A percentile compares a stretch with the other conserved stretches of the same genome.
These are phyloP conservation scores for Clarireedia sp. DNA, from an alignment of 2,329 filamentous ascomycete species.

Conservation along the genomic window DNA sequence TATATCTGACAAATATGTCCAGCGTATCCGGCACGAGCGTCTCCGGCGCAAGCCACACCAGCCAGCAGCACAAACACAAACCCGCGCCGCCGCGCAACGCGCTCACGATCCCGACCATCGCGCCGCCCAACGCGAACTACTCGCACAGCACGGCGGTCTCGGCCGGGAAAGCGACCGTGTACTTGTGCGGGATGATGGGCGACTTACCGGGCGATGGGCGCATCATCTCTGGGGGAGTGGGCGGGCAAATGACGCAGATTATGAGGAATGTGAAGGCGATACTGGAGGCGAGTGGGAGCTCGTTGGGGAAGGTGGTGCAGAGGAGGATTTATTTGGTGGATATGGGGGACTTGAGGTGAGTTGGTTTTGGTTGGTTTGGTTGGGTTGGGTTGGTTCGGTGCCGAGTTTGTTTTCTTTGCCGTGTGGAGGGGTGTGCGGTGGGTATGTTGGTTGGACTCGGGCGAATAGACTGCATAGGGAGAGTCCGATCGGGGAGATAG, in stretches of 20 bases:
- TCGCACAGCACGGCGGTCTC: background rate
- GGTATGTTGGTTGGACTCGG: background rate
- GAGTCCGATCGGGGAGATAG: background rate
- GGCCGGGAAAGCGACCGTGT: background rate
- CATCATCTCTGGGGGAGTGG: background rate
- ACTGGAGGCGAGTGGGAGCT: conserved; percentile 2
- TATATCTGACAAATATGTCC: too few relatives aligned
- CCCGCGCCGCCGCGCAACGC: background rate
- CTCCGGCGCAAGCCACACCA: background rate
- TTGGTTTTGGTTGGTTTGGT: background rate
- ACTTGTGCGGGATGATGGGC: conserved; percentile 1
- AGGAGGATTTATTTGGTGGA: conserved; percentile 4
- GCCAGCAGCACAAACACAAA: background rate
- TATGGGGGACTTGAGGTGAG: conserved; percentile 6
- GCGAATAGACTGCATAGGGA: background rate
- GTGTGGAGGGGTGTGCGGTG: background rate
- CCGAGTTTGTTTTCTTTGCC: too few relatives aligned
- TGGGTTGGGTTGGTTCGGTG: background rate
- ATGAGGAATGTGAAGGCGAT: conserved; percentile 4
- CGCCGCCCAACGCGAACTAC: background rate
- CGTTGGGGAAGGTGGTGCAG: conserved; percentile 1
- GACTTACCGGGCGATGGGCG: conserved; percentile 3
- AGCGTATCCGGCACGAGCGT: too few relatives aligned
- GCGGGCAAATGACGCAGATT: conserved; percentile 1
- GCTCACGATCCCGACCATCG: conserved; percentile 1